Percentiles rank a stretch among this genome's conserved stretches.
Evolutionary conservation across 129 eudicot genomes (phyloP).

Genomic region (Silybum marianum): DNA sequence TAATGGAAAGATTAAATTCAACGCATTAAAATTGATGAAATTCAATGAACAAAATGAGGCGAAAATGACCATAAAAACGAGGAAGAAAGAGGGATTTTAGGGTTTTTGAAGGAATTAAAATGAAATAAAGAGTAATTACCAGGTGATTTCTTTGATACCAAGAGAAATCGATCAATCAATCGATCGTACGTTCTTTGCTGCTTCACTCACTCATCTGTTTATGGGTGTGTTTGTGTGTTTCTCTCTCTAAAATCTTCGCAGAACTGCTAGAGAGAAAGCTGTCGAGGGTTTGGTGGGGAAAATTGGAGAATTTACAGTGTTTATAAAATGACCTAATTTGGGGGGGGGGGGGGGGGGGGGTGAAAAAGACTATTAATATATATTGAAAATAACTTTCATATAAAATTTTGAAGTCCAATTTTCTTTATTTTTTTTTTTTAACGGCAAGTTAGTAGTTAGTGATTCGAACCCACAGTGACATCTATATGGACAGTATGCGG

Average conservation of each 20-base stretch:
- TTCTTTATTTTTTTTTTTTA: neutral
- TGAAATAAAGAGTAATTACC: slow-evolving; percentile 2
- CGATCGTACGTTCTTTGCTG: neutral
- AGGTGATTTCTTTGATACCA: slow-evolving; percentile 20
- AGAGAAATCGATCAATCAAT: slow-evolving; percentile 16
- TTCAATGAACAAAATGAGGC: neutral
- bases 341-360: neutral
- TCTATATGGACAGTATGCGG: too few relatives aligned
- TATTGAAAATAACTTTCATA: neutral
- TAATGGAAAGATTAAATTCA: neutral
- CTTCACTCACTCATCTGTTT: slow-evolving; percentile 18
- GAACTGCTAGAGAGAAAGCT: slow-evolving; percentile 22
- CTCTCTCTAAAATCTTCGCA: slow-evolving; percentile 34
- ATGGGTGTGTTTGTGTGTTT: slow-evolving; percentile 19
- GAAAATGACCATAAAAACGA: slow-evolving; percentile 24
- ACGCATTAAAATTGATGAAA: neutral
- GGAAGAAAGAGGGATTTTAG: neutral
- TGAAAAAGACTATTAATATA: neutral
- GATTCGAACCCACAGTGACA: too few relatives aligned
- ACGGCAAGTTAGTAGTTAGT: too few relatives aligned
- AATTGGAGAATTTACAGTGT: slow-evolving; percentile 12
- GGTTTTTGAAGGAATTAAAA: neutral
- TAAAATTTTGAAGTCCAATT: neutral
- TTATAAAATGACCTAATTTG: slow-evolving; percentile 28
- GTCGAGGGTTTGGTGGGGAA: slow-evolving; percentile 15